Percentiles rank a stretch among this genome's conserved stretches.
These are phyloP conservation scores for Cyclotella distinguenda DNA, from an alignment of 108 stramenopile genomes.

Conservation along the genomic window DNA sequence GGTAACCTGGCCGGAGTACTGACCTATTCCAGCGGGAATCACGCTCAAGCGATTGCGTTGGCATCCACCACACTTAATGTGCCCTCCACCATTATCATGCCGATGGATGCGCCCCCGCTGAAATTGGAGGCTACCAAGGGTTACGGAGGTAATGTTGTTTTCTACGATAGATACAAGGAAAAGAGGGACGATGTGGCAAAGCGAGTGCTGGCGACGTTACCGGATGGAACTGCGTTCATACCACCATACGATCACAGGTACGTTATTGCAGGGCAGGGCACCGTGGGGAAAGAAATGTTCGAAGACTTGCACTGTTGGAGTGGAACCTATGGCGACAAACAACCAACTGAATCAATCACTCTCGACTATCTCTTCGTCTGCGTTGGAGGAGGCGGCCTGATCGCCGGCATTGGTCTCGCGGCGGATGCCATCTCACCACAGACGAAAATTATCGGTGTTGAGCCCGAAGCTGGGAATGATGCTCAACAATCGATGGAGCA, in stretches of 20 bases:
- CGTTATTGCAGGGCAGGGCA: constrained; percentile 50
- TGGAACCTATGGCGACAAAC: not conserved
- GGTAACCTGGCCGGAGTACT: constrained; percentile 24
- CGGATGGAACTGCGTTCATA: constrained; percentile 32
- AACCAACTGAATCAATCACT: constrained; percentile 4
- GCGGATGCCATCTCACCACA: constrained; percentile 45
- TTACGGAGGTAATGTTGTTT: constrained; percentile 39
- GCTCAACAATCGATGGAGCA: constrained; percentile 47
- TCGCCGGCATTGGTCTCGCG: constrained; percentile 50
- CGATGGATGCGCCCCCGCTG: constrained; percentile 40
- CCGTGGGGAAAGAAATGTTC: constrained; percentile 34
- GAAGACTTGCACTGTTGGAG: constrained; percentile 34
- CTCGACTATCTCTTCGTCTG: constrained; percentile 63
- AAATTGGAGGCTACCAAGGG: constrained; percentile 40
- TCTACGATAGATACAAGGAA: constrained; percentile 46
- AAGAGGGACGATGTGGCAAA: constrained; percentile 38
- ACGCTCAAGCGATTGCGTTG: constrained; percentile 51
- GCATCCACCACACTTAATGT: constrained; percentile 28
- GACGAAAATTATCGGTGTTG: constrained; percentile 55
- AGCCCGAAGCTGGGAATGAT: constrained; percentile 56
- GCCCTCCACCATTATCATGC: constrained; percentile 47
- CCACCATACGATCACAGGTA: constrained; percentile 48
- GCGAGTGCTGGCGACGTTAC: constrained; percentile 19
- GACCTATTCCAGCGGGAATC: constrained; percentile 49
- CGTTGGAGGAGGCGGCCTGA: constrained; percentile 67